phyloP scores from a whole-genome alignment of 306 rosid genomes.

The barrel medic (Medicago truncatula) region MtrunA17r5.0-ANR NC_053045.1:47180001-47180500 shows the following conservation, averaged over 20 bases:
- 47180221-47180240: slow-evolving; percentile 64
- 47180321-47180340: background rate
- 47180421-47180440: background rate
- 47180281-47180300: slow-evolving; percentile 64
- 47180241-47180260: slow-evolving; percentile 86
- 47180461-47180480: slow-evolving; percentile 38
- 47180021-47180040: slow-evolving; percentile 90
- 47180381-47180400: background rate
- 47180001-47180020: slow-evolving; percentile 92
- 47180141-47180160: slow-evolving; percentile 88
- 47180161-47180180: slow-evolving; percentile 62
- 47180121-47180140: slow-evolving; percentile 90
- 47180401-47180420: background rate
- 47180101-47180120: slow-evolving; percentile 86
- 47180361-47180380: background rate
- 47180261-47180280: slow-evolving; percentile 77
- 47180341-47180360: background rate
- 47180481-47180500: slow-evolving; percentile 32
- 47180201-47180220: slow-evolving; percentile 83
- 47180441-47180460: background rate
- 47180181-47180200: slow-evolving; percentile 81
- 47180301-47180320: slow-evolving; percentile 27
- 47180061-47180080: slow-evolving; percentile 90
- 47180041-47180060: slow-evolving; percentile 94
- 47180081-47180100: slow-evolving; percentile 87